Base-by-base conservation (phyloP, 2,329 filamentous ascomycete species). In the Hymenoscyphus scutula region DNA sequence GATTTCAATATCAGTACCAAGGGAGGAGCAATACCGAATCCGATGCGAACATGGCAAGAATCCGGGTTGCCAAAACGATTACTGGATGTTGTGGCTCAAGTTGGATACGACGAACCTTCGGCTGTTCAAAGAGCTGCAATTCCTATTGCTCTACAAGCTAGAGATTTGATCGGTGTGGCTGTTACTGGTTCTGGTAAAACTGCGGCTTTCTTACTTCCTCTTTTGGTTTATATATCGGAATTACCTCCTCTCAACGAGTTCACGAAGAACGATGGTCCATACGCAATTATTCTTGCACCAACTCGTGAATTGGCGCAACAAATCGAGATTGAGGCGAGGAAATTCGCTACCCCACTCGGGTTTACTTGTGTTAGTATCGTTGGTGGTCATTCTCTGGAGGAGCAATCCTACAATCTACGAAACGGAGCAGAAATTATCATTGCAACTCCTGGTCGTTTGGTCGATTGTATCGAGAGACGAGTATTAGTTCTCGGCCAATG, bases 111-210 rank as follows among this genome's bases (percentile, higher is more conserved):
- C 37, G 93, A 99, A 66, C 95, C 95, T 0, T 91, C 92, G 1
- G 86, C 95, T 0, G 93, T 99, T 67, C 95, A 99, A 74, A 84
- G 94, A 70, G 95, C 95, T 37, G 92, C 94, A 19, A 99, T 99
- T 60, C 95, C 95, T 1, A 96, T 99, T 70, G 95, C 95, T 2
- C 78, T 97, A 53, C 92, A 97, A 73, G 91, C 90, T 15, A 87
- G 95, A 71, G 95, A 99, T 77, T 84, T 99, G n/a, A 98, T 99
- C 68, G 95, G 94, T 81, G 94, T 99, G 34, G 95, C 95, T 67
- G 93, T 96, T 51, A 99, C 95, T 23, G 95, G 95, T 85, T 99
- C 95, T 56, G 95, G 95, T 81, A 99, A 99, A 80, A 99, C 95
- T 15, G 95, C 95, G 1, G 90, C 95, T 10, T 99, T 99, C 79